phyloP scores from a whole-genome alignment of 805 yeast genomes.

The Kazachstania africana region DNA sequence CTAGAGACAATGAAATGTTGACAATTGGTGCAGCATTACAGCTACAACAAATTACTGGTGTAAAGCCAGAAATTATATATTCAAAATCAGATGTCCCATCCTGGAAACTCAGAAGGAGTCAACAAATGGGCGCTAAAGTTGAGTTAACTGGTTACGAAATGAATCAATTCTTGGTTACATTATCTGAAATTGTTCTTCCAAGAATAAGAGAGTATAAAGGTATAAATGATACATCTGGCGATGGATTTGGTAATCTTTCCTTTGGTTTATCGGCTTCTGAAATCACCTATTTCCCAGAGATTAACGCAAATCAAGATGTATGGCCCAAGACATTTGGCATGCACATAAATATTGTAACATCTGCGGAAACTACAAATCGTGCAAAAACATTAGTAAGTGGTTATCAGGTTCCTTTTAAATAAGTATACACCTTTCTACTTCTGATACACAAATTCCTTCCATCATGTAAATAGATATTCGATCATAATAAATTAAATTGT shows the following conservation, averaged over 20 bases:
- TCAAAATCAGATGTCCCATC: constrained; percentile 71
- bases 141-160: constrained; percentile 68
- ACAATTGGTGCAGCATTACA: constrained; percentile 70
- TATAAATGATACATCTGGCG: constrained; percentile 66
- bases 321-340: constrained; percentile 84
- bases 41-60: constrained; percentile 90
- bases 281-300: constrained; percentile 80
- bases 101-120: constrained; percentile 82
- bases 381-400: constrained; percentile 80
- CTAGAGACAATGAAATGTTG: constrained; percentile 56
- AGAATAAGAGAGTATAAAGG: constrained; percentile 83
- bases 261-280: constrained; percentile 75
- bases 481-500: too few species aligned
- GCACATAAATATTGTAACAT: constrained; percentile 73
- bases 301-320: constrained; percentile 78
- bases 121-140: constrained; percentile 83
- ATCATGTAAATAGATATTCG: neutral
- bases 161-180: constrained; percentile 73
- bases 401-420: constrained; percentile 62
- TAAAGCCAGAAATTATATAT: constrained; percentile 60
- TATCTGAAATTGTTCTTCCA: constrained; percentile 88
- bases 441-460: neutral
- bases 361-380: constrained; percentile 81
- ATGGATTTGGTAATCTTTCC: constrained; percentile 71
- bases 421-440: neutral